Conservation (phyloP, 108 stramenopile species). For the Nitzschia sp. region DNA sequence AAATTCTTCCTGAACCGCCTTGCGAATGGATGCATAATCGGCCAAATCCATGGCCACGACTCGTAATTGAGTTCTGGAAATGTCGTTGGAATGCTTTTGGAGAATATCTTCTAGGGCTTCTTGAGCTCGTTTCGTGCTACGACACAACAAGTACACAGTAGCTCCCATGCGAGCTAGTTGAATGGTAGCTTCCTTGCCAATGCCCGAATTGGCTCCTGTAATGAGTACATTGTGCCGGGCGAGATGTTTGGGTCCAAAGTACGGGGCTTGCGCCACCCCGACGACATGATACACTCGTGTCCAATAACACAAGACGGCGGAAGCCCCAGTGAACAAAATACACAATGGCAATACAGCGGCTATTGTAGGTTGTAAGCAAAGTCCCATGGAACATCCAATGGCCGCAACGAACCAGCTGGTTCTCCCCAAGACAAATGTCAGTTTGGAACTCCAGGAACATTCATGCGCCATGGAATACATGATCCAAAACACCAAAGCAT, state of each 20-base stretch:
- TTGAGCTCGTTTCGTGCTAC: conserved; percentile 47
- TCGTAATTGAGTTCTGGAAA: conserved; percentile 25
- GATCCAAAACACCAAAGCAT: conserved; percentile 9
- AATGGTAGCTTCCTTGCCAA: conserved; percentile 82
- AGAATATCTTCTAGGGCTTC: conserved; percentile 57
- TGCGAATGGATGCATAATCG: conserved; percentile 50
- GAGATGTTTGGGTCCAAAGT: conserved; percentile 3
- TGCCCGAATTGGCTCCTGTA: conserved; percentile 84
- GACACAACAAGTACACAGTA: conserved; percentile 76
- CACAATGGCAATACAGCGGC: not conserved
- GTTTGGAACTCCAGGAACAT: conserved; percentile 18
- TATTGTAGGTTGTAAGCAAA: not conserved
- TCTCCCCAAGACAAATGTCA: not conserved
- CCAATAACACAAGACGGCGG: conserved; percentile 7
- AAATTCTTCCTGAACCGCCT: conserved; percentile 26
- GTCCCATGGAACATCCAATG: conserved; percentile 5
- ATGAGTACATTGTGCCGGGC: conserved; percentile 55
- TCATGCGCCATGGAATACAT: conserved; percentile 30
- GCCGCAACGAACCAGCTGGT: conserved; percentile 3
- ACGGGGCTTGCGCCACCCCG: conserved; percentile 12
- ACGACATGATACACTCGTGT: conserved; percentile 32
- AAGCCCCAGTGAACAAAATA: not conserved
- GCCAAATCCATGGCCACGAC: conserved; percentile 69
- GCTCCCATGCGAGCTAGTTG: conserved; percentile 71
- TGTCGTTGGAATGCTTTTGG: conserved; percentile 5